These are phyloP conservation scores for Phytophthora hybrid DNA, from an alignment of 352 stramenopile genomes.

Conservation along the genomic window DNA sequence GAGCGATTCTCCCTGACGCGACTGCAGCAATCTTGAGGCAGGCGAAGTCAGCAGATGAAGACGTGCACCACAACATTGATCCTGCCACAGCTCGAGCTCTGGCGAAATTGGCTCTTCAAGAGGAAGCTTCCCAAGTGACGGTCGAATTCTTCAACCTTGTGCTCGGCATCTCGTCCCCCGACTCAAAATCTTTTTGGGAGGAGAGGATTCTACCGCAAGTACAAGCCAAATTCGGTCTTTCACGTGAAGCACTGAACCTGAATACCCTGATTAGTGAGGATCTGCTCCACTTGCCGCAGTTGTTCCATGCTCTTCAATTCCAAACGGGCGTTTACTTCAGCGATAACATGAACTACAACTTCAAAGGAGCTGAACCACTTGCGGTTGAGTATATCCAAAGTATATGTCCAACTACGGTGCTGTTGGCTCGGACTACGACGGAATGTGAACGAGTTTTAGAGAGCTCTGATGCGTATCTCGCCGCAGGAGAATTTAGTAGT, in stretches of 20 bases:
- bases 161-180: slow-evolving; percentile 38
- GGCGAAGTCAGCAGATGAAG: slow-evolving; percentile 17
- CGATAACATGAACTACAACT: slow-evolving; percentile 48
- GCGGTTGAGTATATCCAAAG: slow-evolving; percentile 28
- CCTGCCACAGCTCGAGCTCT: slow-evolving; percentile 15
- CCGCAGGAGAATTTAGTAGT: slow-evolving; percentile 28
- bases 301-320: slow-evolving; percentile 57
- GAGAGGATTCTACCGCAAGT: slow-evolving; percentile 62
- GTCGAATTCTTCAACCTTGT: slow-evolving; percentile 72
- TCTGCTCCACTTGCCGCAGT: slow-evolving; percentile 58
- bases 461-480: slow-evolving; percentile 30
- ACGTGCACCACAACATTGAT: slow-evolving; percentile 9
- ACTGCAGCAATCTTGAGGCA: slow-evolving; percentile 33
- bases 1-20: slow-evolving; percentile 39
- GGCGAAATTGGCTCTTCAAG: slow-evolving; percentile 32
- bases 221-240: slow-evolving; percentile 50
- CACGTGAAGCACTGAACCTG: slow-evolving; percentile 20
- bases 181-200: slow-evolving; percentile 55
- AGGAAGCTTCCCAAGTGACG: slow-evolving; percentile 29
- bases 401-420: slow-evolving; percentile 27
- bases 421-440: slow-evolving; percentile 36
- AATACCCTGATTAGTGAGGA: slow-evolving; percentile 50
- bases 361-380: slow-evolving; percentile 41
- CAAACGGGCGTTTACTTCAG: slow-evolving; percentile 42
- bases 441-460: slow-evolving; percentile 41